A percentile compares a stretch with the other conserved stretches of the same genome.
phyloP scores from a whole-genome alignment of 164 flowering plant species.

The Dillenia suffruticosa region DNA sequence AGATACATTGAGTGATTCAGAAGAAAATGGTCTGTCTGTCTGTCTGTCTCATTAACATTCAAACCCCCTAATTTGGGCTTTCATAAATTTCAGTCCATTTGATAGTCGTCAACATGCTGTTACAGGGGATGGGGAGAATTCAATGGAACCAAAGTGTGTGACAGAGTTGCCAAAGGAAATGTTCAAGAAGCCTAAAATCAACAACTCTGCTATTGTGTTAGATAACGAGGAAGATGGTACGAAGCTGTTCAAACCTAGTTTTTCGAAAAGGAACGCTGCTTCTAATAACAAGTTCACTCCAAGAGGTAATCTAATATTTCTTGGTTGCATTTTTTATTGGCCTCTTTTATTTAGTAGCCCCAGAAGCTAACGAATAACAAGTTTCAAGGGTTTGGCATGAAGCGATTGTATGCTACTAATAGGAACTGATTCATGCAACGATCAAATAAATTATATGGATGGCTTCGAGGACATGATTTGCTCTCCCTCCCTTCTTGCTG shows the following conservation, averaged over 20 bases:
- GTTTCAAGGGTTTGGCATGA: too few species aligned
- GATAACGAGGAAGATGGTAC: conserved; percentile 5
- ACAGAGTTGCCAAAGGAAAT: conserved; percentile 55
- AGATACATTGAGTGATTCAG: background rate
- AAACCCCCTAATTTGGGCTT: background rate
- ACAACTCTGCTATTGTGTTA: conserved; percentile 6
- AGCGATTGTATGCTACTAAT: too few species aligned
- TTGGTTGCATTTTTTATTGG: background rate
- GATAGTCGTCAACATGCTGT: background rate
- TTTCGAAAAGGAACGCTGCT: conserved; percentile 23
- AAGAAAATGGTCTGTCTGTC: background rate
- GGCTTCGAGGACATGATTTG: background rate
- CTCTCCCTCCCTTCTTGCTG: background rate
- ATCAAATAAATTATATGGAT: too few species aligned
- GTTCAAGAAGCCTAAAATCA: conserved; percentile 44
- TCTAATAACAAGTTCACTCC: background rate
- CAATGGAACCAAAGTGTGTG: conserved; percentile 32
- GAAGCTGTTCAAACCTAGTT: conserved; percentile 27
- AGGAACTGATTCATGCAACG: too few species aligned
- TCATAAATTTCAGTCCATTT: background rate
- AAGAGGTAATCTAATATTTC: conserved; percentile 16
- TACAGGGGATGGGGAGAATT: conserved; percentile 16
- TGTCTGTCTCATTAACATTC: background rate
- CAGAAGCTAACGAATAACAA: too few species aligned
- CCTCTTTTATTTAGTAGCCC: background rate